A percentile compares a stretch with the other conserved stretches of the same genome.
These are phyloP conservation scores for Trypanosoma rangeli DNA, from an alignment of 208 protist genomes.

Conservation along the genomic window DNA sequence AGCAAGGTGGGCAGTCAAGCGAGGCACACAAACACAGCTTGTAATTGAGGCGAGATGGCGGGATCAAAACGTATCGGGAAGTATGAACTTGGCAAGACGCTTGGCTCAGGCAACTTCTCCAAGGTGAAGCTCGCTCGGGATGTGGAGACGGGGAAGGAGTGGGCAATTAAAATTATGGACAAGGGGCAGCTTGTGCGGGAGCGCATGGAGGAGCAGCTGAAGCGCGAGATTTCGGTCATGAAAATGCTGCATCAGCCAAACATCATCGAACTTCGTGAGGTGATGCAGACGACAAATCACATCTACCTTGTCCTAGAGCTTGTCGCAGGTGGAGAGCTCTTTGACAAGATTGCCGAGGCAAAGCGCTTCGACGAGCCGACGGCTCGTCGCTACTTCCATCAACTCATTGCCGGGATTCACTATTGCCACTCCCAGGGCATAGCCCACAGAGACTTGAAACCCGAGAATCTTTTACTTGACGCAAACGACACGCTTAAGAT, in stretches of 20 bases:
- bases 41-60: neutral
- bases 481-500: slow-evolving; percentile 83
- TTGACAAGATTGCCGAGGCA: slow-evolving; percentile 84
- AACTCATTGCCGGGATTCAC: slow-evolving; percentile 90
- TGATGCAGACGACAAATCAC: slow-evolving; percentile 87
- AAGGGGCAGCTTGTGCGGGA: slow-evolving; percentile 82
- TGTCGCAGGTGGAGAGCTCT: slow-evolving; percentile 92
- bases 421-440: slow-evolving; percentile 92
- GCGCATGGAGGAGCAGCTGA: slow-evolving; percentile 90
- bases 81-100: slow-evolving; percentile 87
- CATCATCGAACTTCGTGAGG: slow-evolving; percentile 83
- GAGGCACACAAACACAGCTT: neutral
- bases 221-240: slow-evolving; percentile 90
- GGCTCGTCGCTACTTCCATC: slow-evolving; percentile 94
- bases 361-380: slow-evolving; percentile 80
- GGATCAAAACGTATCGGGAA: slow-evolving; percentile 52
- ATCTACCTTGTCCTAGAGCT: slow-evolving; percentile 93
- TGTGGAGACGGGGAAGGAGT: slow-evolving; percentile 68
- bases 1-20: neutral
- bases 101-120: slow-evolving; percentile 89
- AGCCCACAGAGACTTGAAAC: slow-evolving; percentile 90
- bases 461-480: slow-evolving; percentile 89
- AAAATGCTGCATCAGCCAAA: slow-evolving; percentile 87
- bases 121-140: slow-evolving; percentile 82
- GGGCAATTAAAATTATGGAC: slow-evolving; percentile 91